These are phyloP conservation scores for Calvatia gigantea DNA, from an alignment of 768 basidiomycete genomes.

Conservation along the genomic window DNA sequence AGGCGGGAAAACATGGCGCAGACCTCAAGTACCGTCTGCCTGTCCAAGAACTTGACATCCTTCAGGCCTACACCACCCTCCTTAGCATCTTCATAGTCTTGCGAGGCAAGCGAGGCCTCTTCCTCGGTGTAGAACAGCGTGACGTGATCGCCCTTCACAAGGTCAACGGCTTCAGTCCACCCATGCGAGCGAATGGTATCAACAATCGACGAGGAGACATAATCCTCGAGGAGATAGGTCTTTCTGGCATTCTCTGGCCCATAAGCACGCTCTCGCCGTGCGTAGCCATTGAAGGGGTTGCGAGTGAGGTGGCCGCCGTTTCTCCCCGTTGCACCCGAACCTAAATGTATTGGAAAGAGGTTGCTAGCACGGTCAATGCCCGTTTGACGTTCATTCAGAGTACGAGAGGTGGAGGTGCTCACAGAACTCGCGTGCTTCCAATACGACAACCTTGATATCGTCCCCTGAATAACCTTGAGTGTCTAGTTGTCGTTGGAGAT, in stretches of 20 bases:
- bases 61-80: conserved; percentile 19
- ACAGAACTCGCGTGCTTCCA: conserved; percentile 90
- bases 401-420: conserved; percentile 23
- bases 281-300: conserved; percentile 43
- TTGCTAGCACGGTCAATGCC: not conserved
- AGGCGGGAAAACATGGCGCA: conserved; percentile 10
- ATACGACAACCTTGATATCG: conserved; percentile 48
- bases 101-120: conserved; percentile 33
- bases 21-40: conserved; percentile 47
- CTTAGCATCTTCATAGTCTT: conserved; percentile 52
- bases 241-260: conserved; percentile 55
- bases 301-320: conserved; percentile 79
- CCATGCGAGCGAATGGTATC: conserved; percentile 41
- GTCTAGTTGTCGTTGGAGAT: conserved; percentile 37
- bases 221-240: conserved; percentile 51
- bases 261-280: conserved; percentile 29
- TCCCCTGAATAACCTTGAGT: not conserved
- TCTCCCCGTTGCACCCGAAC: conserved; percentile 77
- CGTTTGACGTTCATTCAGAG: not conserved
- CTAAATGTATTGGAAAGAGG: conserved; percentile 27
- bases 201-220: conserved; percentile 48
- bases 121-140: conserved; percentile 43
- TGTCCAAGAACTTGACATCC: conserved; percentile 41
- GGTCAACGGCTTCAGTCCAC: conserved; percentile 51
- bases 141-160: conserved; percentile 56